Conservation (phyloP, 1,284 basidiomycete genomes). For the Cutaneotrichosporon arboriforme region DNA sequence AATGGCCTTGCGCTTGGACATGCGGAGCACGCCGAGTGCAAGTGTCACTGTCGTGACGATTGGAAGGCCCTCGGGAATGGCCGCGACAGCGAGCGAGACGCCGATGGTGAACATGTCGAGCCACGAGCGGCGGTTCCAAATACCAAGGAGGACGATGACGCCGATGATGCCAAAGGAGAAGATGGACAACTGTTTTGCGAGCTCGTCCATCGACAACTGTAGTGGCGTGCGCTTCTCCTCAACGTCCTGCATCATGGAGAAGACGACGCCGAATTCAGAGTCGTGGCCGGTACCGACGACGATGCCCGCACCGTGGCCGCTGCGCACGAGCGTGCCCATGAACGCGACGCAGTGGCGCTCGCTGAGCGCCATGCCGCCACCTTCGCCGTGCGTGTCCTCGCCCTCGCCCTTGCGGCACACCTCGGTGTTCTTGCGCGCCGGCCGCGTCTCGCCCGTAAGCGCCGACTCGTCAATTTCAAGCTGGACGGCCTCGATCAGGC, state of each 20-base stretch:
- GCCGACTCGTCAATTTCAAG: conserved; percentile 94
- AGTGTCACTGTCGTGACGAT: conserved; percentile 97
- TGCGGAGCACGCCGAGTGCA: conserved; percentile 85
- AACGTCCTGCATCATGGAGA: conserved; percentile 97
- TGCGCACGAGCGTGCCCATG: conserved; percentile 95
- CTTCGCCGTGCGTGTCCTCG: conserved; percentile 50
- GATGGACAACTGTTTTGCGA: conserved; percentile 85
- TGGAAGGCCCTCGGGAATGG: conserved; percentile 93
- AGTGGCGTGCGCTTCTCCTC: conserved; percentile 90
- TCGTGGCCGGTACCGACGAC: conserved; percentile 84
- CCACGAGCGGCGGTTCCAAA: conserved; percentile 81
- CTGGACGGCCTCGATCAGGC: conserved; percentile 69
- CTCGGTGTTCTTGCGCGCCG: conserved; percentile 64
- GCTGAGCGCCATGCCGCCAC: conserved; percentile 62
- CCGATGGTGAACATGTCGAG: conserved; percentile 99
- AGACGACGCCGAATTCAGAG: conserved; percentile 94
- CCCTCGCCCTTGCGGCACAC: conserved; percentile 50
- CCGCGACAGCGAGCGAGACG: conserved; percentile 93
- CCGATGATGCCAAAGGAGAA: conserved; percentile 90
- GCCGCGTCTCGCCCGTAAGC: conserved; percentile 85
- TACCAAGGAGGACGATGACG: conserved; percentile 84
- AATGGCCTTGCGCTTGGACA: conserved; percentile 91
- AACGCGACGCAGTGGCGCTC: conserved; percentile 87
- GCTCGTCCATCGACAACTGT: conserved; percentile 92
- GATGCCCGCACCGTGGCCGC: conserved; percentile 79